These are phyloP conservation scores for Anaeromyces robustus DNA, from an alignment of 192 early-diverging fungal genomes.

Conservation along the genomic window DNA sequence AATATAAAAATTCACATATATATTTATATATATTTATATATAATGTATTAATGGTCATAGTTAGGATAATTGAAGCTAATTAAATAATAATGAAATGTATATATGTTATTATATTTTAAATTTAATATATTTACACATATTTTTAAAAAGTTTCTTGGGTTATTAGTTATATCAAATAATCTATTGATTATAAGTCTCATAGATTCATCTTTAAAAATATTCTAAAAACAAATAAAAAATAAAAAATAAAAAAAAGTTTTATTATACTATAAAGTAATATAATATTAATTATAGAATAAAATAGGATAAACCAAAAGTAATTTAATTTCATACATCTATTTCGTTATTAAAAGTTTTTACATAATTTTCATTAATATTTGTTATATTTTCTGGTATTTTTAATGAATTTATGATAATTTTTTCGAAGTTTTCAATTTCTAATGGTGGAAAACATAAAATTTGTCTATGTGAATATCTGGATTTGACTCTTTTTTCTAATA, in stretches of 20 bases:
- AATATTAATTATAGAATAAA: too few species aligned
- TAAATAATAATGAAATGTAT: too few species aligned
- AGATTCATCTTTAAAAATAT: not conserved
- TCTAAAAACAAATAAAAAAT: not conserved
- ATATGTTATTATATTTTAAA: too few species aligned
- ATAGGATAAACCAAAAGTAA: too few species aligned
- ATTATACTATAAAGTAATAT: too few species aligned
- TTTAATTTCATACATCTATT: conserved; percentile 3
- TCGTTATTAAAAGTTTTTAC: conserved; percentile 2
- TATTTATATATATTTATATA: too few species aligned
- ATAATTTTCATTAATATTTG: not conserved
- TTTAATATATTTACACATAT: not conserved
- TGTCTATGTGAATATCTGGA: conserved; percentile 83
- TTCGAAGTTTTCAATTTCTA: conserved; percentile 34
- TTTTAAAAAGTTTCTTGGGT: not conserved
- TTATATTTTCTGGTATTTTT: conserved; percentile 7
- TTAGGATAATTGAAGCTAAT: too few species aligned
- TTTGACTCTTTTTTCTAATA: conserved; percentile 88
- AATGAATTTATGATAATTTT: conserved; percentile 36
- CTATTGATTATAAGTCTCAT: not conserved
- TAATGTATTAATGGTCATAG: too few species aligned
- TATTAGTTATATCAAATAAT: not conserved
- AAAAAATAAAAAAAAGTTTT: too few species aligned
- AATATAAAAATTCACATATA: too few species aligned
- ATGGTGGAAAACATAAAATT: conserved; percentile 48